A percentile compares a stretch with the other conserved stretches of the same genome.
phyloP scores from a whole-genome alignment of 495 filamentous ascomycete species.

The Cladorrhinum samala region DNA sequence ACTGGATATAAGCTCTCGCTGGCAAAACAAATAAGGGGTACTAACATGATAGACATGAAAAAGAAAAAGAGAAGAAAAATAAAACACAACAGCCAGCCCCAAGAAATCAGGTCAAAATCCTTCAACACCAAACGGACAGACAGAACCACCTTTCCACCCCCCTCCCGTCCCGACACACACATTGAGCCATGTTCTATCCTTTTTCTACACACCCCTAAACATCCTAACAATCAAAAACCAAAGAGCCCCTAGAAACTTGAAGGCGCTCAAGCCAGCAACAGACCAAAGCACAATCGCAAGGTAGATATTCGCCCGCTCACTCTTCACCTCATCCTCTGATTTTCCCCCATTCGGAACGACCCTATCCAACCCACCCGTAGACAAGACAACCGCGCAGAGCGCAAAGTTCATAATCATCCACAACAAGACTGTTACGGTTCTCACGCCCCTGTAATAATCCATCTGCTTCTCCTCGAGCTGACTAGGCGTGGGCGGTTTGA shows the following conservation, averaged over 20 bases:
- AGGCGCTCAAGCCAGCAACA: conserved; percentile 77
- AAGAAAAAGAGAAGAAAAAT: background rate
- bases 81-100: background rate
- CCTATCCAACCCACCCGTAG: conserved; percentile 70
- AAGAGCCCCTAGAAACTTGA: conserved; percentile 84
- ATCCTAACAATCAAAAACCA: conserved; percentile 95
- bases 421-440: conserved; percentile 80
- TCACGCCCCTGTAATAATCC: conserved; percentile 97
- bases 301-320: conserved; percentile 63
- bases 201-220: conserved; percentile 69
- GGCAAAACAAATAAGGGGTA: background rate
- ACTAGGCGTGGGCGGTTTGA: conserved; percentile 53
- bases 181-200: too few species aligned
- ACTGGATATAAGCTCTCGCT: too few species aligned
- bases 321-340: conserved; percentile 40
- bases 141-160: too few species aligned
- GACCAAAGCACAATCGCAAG: conserved; percentile 87
- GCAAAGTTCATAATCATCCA: conserved; percentile 98
- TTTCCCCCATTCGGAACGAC: conserved; percentile 40
- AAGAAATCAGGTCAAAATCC: background rate
- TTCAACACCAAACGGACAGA: background rate
- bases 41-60: background rate
- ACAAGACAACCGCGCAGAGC: conserved; percentile 80
- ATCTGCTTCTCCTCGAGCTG: conserved; percentile 74
- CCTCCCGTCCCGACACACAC: too few species aligned